Conservation (phyloP, 768 basidiomycete species). For the Lactarius indigo region DNA sequence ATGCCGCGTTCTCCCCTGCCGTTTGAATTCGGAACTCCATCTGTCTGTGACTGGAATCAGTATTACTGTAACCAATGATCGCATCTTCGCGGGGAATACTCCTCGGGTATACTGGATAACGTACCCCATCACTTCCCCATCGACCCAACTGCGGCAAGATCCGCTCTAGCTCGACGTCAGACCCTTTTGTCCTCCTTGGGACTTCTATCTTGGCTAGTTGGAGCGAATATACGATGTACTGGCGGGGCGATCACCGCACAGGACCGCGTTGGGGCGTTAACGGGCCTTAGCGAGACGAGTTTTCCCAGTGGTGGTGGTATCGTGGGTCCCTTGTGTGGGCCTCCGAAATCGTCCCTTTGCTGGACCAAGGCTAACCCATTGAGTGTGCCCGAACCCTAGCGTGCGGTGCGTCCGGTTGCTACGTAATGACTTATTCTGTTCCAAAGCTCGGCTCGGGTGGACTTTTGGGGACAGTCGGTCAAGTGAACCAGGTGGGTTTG, state of each 20-base stretch:
- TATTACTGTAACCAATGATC: no score
- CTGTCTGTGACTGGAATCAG: neutral
- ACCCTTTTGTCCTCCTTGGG: neutral
- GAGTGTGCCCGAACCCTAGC: neutral
- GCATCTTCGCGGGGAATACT: neutral
- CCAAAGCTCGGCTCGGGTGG: neutral
- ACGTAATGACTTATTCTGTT: neutral
- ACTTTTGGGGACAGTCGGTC: neutral
- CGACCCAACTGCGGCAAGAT: neutral
- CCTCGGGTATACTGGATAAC: neutral
- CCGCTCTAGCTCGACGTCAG: neutral
- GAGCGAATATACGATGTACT: neutral
- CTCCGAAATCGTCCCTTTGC: neutral
- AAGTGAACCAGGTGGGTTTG: neutral
- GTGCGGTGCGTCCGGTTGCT: neutral
- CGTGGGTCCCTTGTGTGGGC: no score
- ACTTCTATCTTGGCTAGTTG: neutral
- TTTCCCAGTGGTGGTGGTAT: neutral
- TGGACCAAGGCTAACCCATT: neutral
- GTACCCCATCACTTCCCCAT: neutral
- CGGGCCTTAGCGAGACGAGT: no score
- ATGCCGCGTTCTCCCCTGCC: neutral
- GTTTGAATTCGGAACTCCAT: neutral
- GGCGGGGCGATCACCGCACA: no score
- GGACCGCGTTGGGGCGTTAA: no score